Evolutionary conservation across 2,329 filamentous ascomycete species (phyloP), one percentile per base, ranked within the genome.

Genomic region (Pseudocercospora fuligena): DNA sequence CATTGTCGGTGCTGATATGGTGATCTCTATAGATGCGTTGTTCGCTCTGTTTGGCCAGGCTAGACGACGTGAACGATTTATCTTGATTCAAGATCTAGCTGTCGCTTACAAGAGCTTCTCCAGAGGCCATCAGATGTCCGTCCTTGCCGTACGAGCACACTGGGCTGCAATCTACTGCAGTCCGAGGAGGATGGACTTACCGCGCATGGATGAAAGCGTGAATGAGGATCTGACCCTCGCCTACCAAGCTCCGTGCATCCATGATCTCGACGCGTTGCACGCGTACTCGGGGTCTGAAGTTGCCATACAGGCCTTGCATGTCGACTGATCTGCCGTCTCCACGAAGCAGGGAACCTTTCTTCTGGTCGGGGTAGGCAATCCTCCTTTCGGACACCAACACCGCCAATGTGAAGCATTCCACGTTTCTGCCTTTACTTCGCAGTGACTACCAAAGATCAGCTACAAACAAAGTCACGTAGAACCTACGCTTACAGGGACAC

Each of bases 11-110:
- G 27, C 25, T 25, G 23, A 56, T 56, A 56, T 31, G 51, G 27
- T 56, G 51, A 56, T 56, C 51, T n/a, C 51, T 56, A 29, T 61
- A 62, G 56, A 56, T 36, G 29, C 56, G 46, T 49, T 62, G 60
- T 54, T 25, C 51, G 51, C 51, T 54, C 61, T 46, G 61, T 31
- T 56, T 63, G 25, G 53, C 36, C 46, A 51, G 54, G 51, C 25
- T 58, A 46, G 51, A 31, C 36, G 23, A n/a, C 60, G 36, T 31
- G 57, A 51, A 59, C 36, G 40, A 60, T 33, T 61, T 40, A 47
- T 43, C n/a, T 60, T 49, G 58, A 27, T 31, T 47, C 33, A 21
- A 31, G 58, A 25, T 29, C 33, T 60, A 31, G 40, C 25, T 47
- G 61, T 43, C 31, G 53, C 33, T 29, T 31, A 14, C 12, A 12